phyloP scores from a whole-genome alignment of 495 filamentous ascomycete genomes.

The Penicillium canariense region DNA sequence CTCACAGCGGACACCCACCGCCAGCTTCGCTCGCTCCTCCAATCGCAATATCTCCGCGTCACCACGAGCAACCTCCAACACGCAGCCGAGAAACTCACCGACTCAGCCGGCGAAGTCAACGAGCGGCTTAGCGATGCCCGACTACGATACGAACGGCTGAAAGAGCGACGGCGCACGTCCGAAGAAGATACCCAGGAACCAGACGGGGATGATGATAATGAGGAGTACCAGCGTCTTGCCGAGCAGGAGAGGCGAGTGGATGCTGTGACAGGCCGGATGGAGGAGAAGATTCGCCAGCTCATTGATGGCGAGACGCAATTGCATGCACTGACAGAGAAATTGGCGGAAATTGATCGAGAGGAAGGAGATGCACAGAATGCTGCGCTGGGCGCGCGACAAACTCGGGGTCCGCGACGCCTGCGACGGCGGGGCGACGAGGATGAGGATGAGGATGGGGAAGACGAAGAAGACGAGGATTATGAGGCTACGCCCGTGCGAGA shows the following conservation, averaged over 20 bases:
- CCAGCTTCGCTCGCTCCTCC: slow-evolving; percentile 33
- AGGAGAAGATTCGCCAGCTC: slow-evolving; percentile 35
- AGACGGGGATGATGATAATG: slow-evolving; percentile 7
- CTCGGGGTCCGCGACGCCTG: slow-evolving; percentile 22
- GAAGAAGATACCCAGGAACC: slow-evolving; percentile 10
- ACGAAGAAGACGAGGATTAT: slow-evolving; percentile 30
- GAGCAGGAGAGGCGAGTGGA: slow-evolving; percentile 30
- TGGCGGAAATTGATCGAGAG: slow-evolving; percentile 36
- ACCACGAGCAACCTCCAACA: slow-evolving; percentile 38
- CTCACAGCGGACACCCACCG: slow-evolving; percentile 36
- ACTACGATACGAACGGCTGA: slow-evolving; percentile 29
- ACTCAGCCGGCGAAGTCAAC: slow-evolving; percentile 47
- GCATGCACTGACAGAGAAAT: slow-evolving; percentile 28
- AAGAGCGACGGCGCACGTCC: slow-evolving; percentile 16
- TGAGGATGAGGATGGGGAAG: slow-evolving; percentile 19
- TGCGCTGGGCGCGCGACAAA: slow-evolving; percentile 16
- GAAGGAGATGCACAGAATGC: slow-evolving; percentile 12
- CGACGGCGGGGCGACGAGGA: slow-evolving; percentile 17
- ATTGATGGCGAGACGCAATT: slow-evolving; percentile 41
- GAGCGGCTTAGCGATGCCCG: slow-evolving; percentile 41
- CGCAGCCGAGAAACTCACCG: slow-evolving; percentile 37
- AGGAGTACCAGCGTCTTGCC: slow-evolving; percentile 27
- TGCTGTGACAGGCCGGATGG: slow-evolving; percentile 36
- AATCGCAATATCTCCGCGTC: slow-evolving; percentile 27
- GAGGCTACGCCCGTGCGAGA: slow-evolving; percentile 26